Percentiles rank a stretch among this genome's conserved stretches.
These are phyloP conservation scores for Tolypocladium cylindrosporum DNA, from an alignment of 2,329 filamentous ascomycete species.

Conservation along the genomic window DNA sequence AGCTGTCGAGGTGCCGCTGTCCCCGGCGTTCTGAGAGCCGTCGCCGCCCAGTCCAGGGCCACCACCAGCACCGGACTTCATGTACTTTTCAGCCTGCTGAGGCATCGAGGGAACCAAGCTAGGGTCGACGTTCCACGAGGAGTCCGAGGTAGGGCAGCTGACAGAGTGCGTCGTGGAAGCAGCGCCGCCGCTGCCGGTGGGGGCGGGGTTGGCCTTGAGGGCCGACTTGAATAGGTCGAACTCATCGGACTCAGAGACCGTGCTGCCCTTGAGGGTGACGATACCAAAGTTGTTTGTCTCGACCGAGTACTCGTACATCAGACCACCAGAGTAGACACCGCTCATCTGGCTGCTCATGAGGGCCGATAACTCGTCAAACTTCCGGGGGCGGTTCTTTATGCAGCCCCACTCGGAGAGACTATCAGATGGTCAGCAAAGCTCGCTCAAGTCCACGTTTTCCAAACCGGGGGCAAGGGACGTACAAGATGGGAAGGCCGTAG, in stretches of 20 bases:
- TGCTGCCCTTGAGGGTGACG: constrained; percentile 50
- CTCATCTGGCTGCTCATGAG: constrained; percentile 83
- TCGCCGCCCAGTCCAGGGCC: constrained; percentile 42
- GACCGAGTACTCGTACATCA: constrained; percentile 89
- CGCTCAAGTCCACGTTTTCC: background rate
- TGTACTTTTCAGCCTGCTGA: constrained; percentile 37
- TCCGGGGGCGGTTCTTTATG: constrained; percentile 61
- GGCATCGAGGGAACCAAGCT: constrained; percentile 43
- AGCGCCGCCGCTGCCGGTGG: constrained; percentile 40
- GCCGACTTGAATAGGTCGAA: constrained; percentile 46
- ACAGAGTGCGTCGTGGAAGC: constrained; percentile 34
- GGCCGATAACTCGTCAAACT: constrained; percentile 69
- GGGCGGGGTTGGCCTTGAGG: constrained; percentile 36
- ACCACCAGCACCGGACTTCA: constrained; percentile 40
- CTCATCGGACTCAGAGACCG: constrained; percentile 47
- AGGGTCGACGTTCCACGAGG: constrained; percentile 40
- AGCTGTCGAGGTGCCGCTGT: constrained; percentile 35
- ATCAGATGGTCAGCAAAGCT: background rate
- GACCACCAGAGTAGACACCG: constrained; percentile 82
- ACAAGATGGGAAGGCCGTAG: constrained; percentile 82
- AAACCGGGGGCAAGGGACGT: constrained; percentile 10
- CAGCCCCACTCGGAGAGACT: constrained; percentile 90
- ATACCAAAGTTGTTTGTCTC: constrained; percentile 75
- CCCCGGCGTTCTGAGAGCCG: constrained; percentile 43
- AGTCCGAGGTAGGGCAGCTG: constrained; percentile 38